Evolutionary conservation across 106 monocot genomes (phyloP), one percentile per base, ranked within the genome.

Genomic region (Platanthera zijinensis): DNA sequence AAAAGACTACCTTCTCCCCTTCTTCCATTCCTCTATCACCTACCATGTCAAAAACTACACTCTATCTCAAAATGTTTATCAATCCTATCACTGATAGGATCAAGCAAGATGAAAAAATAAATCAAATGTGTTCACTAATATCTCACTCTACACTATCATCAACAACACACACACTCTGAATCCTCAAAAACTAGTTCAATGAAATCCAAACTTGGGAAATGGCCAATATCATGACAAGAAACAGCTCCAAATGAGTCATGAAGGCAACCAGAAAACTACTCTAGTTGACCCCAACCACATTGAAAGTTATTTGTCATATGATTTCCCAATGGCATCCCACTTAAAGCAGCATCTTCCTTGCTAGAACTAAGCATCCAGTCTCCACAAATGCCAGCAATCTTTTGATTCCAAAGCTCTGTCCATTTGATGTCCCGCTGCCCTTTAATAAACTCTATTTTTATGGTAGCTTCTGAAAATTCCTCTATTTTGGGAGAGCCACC

Each of bases 301-400:
- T 70, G 77, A 48, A 96, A 92, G 78, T 84, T 90, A 78, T 90
- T 80, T 28, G 92, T 92, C 15, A 92, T 80, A 89, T 91, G 96
- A 85, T 97, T 84, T 12, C 84, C 97, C 50, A 97, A 83, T 48
- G 86, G 81, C 45, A 91, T 83, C 73, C 97, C 97, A n/a, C n/a
- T n/a, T n/a, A n/a, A n/a, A n/a, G n/a, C n/a, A n/a, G n/a, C n/a
- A n/a, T n/a, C n/a, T n/a, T n/a, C n/a, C n/a, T n/a, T n/a, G n/a
- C n/a, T n/a, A n/a, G n/a, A n/a, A n/a, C n/a, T n/a, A n/a, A n/a
- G n/a, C n/a, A n/a, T n/a, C n/a, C n/a, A n/a, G n/a, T n/a, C n/a
- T n/a, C n/a, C n/a, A n/a, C n/a, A n/a, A 73, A 93, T 97, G 78
- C 91, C 81, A 17, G 86, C 94, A 63, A n/a, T n/a, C n/a, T n/a